Base-by-base conservation (phyloP, 148 eudicot species). In the Rhododendron ovatum region DNA sequence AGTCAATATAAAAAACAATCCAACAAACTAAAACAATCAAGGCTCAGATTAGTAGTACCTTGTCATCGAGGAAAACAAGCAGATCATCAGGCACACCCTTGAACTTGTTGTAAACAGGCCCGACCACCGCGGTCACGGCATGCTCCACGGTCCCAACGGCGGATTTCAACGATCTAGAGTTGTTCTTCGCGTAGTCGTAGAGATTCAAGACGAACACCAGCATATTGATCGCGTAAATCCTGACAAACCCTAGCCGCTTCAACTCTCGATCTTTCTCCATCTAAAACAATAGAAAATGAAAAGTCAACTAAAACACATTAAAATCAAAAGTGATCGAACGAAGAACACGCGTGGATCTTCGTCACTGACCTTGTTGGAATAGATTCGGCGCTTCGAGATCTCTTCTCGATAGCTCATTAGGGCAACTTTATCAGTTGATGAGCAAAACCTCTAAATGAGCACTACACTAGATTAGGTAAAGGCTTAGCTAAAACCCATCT, bases 211-310 rank as follows among this genome's bases (percentile, higher is more conserved):
- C 13, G 57, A 86, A 90, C 15, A 89, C 80, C 78, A 91, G 45
- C 50, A 90, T 55, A 77, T 81, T 86, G 24, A 91, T 84, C 39
- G 92, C 89, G 39, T 88, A 86, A 28, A 33, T 74, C 83, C 89
- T 89, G 53, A 90, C 89, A 80, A 91, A 91, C 78, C 91, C 93
- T 33, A 92, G 83, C 47, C 91, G 89, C 88, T 92, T 92, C 86
- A 92, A 41, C 55, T 90, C 88, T 81, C 88, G 78, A 26, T 63
- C 85, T 82, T 90, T 85, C 88, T 81, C 82, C 4, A 35, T 75
- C 82, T 85, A 39, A 37, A 61, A 85, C 9, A 43, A 26, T 13
- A 63, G 0, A 35, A 55, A 28, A 24, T 7, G 6, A 73, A 28
- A 28, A 74, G 3, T 8, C 7, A 14, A 1, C 20, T 6, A 48